phyloP scores from a whole-genome alignment of 2,329 filamentous ascomycete species.

The Aspergillus thermomutatus region DNA sequence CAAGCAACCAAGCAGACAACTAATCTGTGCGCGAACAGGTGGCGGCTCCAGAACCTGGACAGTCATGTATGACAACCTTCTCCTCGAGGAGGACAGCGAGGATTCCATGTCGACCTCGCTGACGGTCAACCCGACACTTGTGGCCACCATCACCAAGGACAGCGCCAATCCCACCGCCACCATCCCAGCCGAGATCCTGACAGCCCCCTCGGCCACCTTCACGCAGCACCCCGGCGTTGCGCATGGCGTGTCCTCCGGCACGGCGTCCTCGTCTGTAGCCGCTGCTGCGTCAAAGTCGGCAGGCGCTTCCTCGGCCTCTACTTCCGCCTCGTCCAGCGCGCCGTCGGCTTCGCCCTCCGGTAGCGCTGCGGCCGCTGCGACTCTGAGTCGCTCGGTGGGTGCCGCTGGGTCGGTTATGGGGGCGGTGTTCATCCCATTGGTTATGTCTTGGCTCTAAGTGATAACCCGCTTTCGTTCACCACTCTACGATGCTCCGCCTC shows the following conservation, averaged over 20 bases:
- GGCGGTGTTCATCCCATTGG: conserved; percentile 6
- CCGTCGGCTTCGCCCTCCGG: conserved; percentile 9
- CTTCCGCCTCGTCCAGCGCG: conserved; percentile 3
- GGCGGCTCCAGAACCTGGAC: conserved; percentile 18
- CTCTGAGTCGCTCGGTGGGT: conserved; percentile 16
- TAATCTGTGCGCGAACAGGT: conserved; percentile 7
- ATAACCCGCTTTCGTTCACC: not conserved
- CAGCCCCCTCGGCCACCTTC: conserved; percentile 12
- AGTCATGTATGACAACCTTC: conserved; percentile 1
- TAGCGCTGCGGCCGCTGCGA: conserved; percentile 5
- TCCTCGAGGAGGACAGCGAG: conserved; percentile 1
- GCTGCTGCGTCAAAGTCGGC: conserved; percentile 3
- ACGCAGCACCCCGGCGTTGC: not conserved
- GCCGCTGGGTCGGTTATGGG: conserved; percentile 18
- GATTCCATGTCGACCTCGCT: not conserved
- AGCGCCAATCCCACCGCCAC: conserved; percentile 3
- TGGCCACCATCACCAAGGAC: conserved; percentile 2
- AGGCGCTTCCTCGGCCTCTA: not conserved
- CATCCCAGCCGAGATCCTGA: conserved; percentile 7
- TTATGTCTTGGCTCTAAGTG: conserved; percentile 1
- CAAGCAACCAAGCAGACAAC: not conserved
- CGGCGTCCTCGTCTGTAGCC: conserved; percentile 2
- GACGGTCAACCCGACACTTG: conserved; percentile 9
- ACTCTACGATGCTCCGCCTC: too few species aligned
- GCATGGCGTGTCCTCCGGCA: not conserved